These are phyloP conservation scores for Phytopythium mirpurense DNA, from an alignment of 352 stramenopile genomes.

Conservation along the genomic window DNA sequence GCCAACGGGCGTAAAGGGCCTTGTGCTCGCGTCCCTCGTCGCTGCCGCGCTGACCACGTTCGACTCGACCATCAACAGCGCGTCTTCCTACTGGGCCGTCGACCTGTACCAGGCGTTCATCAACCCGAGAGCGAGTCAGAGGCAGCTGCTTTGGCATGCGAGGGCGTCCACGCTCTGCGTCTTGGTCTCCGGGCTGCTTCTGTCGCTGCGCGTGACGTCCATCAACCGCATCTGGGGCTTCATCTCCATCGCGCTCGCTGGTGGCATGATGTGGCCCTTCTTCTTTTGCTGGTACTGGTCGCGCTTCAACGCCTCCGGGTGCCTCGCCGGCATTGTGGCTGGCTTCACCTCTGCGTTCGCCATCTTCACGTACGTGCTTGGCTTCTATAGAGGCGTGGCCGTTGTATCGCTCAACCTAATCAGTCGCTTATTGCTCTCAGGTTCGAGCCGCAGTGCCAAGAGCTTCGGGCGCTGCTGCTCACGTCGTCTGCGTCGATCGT, in stretches of 20 bases:
- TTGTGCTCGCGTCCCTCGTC: slow-evolving; percentile 62
- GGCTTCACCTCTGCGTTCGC: slow-evolving; percentile 30
- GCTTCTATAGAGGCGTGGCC: not conserved
- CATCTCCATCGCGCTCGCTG: slow-evolving; percentile 68
- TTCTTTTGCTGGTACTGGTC: slow-evolving; percentile 63
- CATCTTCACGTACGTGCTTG: slow-evolving; percentile 36
- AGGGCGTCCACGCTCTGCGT: slow-evolving; percentile 50
- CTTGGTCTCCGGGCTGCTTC: slow-evolving; percentile 46
- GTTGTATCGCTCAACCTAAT: not conserved
- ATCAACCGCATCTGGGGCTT: slow-evolving; percentile 84
- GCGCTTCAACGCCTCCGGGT: slow-evolving; percentile 47
- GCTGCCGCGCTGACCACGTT: slow-evolving; percentile 75
- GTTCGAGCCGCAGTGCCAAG: slow-evolving; percentile 22
- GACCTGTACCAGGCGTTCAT: slow-evolving; percentile 75
- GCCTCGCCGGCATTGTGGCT: slow-evolving; percentile 28
- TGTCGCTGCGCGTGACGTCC: slow-evolving; percentile 61
- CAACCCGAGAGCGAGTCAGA: slow-evolving; percentile 44
- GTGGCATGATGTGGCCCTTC: slow-evolving; percentile 47
- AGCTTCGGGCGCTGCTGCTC: slow-evolving; percentile 31
- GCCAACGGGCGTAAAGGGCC: slow-evolving; percentile 52
- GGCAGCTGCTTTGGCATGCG: slow-evolving; percentile 59
- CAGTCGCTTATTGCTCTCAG: slow-evolving; percentile 7
- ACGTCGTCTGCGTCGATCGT: slow-evolving; percentile 32
- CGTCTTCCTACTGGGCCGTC: slow-evolving; percentile 75
- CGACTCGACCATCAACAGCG: slow-evolving; percentile 75